These are phyloP conservation scores for Medicago ruthenica DNA, from an alignment of 306 rosid genomes.

Conservation along the genomic window DNA sequence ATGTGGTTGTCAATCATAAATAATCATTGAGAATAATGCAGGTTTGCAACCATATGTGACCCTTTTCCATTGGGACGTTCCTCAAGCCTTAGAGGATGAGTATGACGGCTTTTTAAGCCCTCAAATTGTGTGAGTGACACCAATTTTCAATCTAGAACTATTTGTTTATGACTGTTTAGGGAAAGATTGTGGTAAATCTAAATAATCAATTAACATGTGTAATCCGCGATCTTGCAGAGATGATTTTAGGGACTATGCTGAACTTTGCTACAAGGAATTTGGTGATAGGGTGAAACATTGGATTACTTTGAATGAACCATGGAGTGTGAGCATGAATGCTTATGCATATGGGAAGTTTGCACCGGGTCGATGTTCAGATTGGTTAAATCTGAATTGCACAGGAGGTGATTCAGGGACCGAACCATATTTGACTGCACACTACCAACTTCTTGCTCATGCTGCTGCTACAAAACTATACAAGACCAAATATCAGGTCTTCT, in stretches of 20 bases:
- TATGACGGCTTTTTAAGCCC: conserved; percentile 65
- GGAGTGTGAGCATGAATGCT: conserved; percentile 32
- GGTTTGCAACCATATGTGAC: conserved; percentile 60
- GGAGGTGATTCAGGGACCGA: conserved; percentile 41
- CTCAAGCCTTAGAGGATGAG: conserved; percentile 62
- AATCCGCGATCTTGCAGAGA: conserved; percentile 1
- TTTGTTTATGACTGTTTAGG: neutral
- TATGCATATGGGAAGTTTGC: conserved; percentile 46
- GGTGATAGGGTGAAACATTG: conserved; percentile 69
- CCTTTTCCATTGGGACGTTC: conserved; percentile 72
- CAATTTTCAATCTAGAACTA: neutral
- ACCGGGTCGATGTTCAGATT: conserved; percentile 43
- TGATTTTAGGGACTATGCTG: conserved; percentile 41
- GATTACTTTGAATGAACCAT: conserved; percentile 68
- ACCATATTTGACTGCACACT: conserved; percentile 34
- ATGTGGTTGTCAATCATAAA: neutral
- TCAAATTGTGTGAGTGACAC: conserved; percentile 35
- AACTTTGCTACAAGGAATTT: conserved; percentile 46
- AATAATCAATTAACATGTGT: neutral
- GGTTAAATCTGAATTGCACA: conserved; percentile 27
- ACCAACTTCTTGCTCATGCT: conserved; percentile 46
- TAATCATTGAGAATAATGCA: conserved; percentile 5
- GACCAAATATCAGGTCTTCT: conserved; percentile 32
- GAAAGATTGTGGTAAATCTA: neutral
- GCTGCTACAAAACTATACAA: neutral